Evolutionary conservation across 208 protist species (phyloP), one percentile per base, ranked within the genome.

Genomic region (Crithidia sp.): DNA sequence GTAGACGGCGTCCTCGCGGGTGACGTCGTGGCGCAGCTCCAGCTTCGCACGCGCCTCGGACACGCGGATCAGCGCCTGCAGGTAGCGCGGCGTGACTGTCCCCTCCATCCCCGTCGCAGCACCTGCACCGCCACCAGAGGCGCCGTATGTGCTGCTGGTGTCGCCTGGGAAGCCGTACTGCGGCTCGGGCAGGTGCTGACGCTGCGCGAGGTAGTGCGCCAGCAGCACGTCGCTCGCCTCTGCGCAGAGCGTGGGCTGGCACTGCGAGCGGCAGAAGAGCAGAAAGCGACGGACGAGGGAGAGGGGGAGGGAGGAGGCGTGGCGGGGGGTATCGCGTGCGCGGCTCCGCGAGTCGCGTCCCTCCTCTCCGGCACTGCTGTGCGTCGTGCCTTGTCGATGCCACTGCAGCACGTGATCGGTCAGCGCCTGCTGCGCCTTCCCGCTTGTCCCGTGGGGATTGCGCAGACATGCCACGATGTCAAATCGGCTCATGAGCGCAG

Each of bases 401-500:
- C 93, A 67, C 71, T 86, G 74, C 52, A 99, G 93, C 3, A 99
- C 97, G 81, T 99, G 98, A 44, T 97, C 72, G 7, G 97, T 98
- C 7, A 99, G 81, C 3, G 60, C 73, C 47, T 77, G 57, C 87
- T 69, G 55, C 36, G 81, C 62, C 53, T 37, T 64, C 16, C 67
- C 54, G 58, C 57, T 78, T 9, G 14, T 55, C 7, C 71, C 68
- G 61, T 70, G 80, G 28, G 79, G 69, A 58, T 91, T 84, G 59
- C 84, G 86, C 41, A 95, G 78, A 40, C 91, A 95, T 2, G 99
- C 99, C 41, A 99, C 89, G 19, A 99, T 88, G 81, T 99, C 99
- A 75, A 99, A 99, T 13, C 99, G 89, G n/a, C 92, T 99, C 8
- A 99, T 88, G 7, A 99, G 63, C 47, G 98, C 96, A 2, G 97